phyloP scores from a whole-genome alignment of 805 yeast genomes.

The Yarrowia porcina region DNA sequence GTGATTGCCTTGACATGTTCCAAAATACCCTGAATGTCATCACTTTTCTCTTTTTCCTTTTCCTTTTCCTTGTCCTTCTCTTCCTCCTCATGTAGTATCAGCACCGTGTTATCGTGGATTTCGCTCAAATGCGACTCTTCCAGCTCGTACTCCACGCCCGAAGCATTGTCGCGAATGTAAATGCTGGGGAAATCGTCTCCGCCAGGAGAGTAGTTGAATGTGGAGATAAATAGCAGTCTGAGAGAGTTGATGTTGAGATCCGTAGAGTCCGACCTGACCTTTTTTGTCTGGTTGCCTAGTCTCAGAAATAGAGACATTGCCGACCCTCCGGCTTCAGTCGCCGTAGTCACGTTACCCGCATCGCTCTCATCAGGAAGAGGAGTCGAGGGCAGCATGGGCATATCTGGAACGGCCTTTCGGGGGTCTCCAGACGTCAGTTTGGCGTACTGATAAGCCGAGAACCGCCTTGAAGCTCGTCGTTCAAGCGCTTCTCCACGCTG shows the following conservation, averaged over 20 bases:
- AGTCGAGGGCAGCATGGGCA: constrained; percentile 33
- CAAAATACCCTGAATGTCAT: constrained; percentile 11
- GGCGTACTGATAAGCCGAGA: constrained; percentile 89
- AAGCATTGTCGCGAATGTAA: constrained; percentile 59
- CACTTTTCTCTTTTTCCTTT: constrained; percentile 3
- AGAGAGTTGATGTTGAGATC: constrained; percentile 41
- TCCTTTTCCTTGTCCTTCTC: constrained; percentile 23
- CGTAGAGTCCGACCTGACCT: constrained; percentile 33
- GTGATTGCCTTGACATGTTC: constrained; percentile 24
- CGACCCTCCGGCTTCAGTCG: not conserved
- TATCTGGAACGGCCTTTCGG: constrained; percentile 30
- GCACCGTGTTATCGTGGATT: constrained; percentile 55
- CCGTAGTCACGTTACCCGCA: constrained; percentile 30
- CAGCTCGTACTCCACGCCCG: constrained; percentile 69
- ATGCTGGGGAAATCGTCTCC: constrained; percentile 71
- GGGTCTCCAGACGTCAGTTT: constrained; percentile 52
- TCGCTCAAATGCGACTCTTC: constrained; percentile 66
- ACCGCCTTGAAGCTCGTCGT: constrained; percentile 89
- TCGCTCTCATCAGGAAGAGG: constrained; percentile 1
- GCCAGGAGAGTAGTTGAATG: constrained; percentile 79
- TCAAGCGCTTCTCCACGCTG: constrained; percentile 81
- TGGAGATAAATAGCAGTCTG: constrained; percentile 76
- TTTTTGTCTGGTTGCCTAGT: constrained; percentile 3
- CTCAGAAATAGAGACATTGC: not conserved
- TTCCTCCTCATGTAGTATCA: constrained; percentile 44